Conservation (phyloP, 257 asterid genomes). For the Ilex aquifolium region DNA sequence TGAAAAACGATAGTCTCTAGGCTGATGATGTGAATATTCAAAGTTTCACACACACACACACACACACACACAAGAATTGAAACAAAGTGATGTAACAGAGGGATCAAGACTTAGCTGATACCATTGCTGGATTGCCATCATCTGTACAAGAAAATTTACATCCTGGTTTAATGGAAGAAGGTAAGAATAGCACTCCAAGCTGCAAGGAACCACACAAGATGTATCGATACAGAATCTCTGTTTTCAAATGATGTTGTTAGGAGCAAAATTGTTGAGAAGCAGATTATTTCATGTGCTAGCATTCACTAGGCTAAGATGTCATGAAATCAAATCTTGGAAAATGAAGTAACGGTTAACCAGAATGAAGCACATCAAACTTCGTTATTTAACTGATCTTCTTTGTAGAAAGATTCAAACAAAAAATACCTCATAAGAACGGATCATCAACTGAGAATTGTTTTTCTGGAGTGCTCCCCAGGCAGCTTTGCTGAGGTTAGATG, state of each 20-base stretch:
- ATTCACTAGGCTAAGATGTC: not conserved
- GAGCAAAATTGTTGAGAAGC: not conserved
- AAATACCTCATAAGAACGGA: conserved; percentile 88
- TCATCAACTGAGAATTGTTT: conserved; percentile 93
- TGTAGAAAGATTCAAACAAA: not conserved
- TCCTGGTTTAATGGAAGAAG: conserved; percentile 38
- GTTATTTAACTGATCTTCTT: not conserved
- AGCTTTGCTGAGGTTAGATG: conserved; percentile 97
- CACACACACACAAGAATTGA: not conserved
- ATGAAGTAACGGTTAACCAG: not conserved
- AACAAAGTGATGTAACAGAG: not conserved
- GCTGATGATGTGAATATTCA: conserved; percentile 1
- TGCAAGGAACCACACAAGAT: conserved; percentile 18
- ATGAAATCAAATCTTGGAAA: no score
- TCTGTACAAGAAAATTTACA: conserved; percentile 72
- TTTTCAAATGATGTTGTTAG: not conserved
- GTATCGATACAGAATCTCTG: conserved; percentile 7
- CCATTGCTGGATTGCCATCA: conserved; percentile 31
- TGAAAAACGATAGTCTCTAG: conserved; percentile 10
- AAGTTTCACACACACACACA: not conserved
- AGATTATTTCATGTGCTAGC: not conserved
- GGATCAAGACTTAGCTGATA: conserved; percentile 7
- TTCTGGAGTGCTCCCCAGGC: conserved; percentile 99
- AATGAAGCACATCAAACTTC: not conserved
- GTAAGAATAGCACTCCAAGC: conserved; percentile 91